Evolutionary conservation across 2,329 filamentous ascomycete species (phyloP).

Genomic region (Moelleriella libera): DNA sequence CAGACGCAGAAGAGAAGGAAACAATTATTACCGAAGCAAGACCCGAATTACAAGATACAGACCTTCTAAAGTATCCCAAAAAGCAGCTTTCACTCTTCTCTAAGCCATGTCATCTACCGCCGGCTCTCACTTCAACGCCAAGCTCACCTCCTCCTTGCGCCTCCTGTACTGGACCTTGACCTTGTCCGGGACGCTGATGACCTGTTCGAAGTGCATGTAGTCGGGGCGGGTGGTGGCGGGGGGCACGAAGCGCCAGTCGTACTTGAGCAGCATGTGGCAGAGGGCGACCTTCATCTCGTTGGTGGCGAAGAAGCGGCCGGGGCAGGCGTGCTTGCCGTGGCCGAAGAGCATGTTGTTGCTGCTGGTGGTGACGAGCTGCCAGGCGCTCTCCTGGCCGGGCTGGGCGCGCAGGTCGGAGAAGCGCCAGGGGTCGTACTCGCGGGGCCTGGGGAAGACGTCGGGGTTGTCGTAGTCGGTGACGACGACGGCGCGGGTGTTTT

Average conservation of each 20-base stretch:
- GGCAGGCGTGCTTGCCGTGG: slow-evolving; percentile 37
- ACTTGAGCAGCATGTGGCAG: slow-evolving; percentile 32
- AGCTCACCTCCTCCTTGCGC: background rate
- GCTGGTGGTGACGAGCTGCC: slow-evolving; percentile 34
- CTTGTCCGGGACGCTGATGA: background rate
- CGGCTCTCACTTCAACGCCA: background rate
- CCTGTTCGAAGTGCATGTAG: background rate
- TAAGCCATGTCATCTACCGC: too few relatives aligned
- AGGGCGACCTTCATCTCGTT: slow-evolving; percentile 38
- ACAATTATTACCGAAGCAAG: too few relatives aligned
- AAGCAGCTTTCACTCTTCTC: too few relatives aligned
- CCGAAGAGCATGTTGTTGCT: slow-evolving; percentile 35
- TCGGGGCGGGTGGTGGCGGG: background rate
- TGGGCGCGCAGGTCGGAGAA: slow-evolving; percentile 26
- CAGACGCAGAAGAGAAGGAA: too few relatives aligned
- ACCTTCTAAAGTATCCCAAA: too few relatives aligned
- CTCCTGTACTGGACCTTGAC: background rate
- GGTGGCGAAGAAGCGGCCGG: slow-evolving; percentile 38
- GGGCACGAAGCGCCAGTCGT: slow-evolving; percentile 19
- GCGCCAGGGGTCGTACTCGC: slow-evolving; percentile 29
- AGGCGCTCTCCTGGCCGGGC: slow-evolving; percentile 11
- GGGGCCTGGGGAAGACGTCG: background rate
- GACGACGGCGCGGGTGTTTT: slow-evolving; percentile 2
- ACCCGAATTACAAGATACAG: too few relatives aligned
- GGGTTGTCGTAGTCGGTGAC: background rate